Conservation (phyloP, 257 asterid species). For the Nicotiana sylvestris region DNA sequence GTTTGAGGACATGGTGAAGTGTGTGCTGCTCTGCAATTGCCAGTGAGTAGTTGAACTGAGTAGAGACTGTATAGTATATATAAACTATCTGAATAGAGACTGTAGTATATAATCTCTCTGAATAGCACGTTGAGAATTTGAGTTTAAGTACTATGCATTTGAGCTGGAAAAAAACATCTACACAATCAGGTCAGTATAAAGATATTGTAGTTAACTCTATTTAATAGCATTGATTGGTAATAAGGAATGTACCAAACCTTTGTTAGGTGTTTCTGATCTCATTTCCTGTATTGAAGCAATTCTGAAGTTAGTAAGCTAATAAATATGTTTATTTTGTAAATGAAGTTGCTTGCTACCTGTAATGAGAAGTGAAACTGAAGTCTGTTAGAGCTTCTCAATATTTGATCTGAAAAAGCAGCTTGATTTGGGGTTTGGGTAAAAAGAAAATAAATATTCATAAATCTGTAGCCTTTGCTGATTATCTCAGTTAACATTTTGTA, state of each 20-base stretch:
- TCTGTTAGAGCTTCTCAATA: neutral
- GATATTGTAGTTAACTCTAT: no score
- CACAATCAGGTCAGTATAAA: no score
- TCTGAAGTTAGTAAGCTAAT: neutral
- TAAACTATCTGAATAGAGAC: no score
- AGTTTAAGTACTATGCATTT: no score
- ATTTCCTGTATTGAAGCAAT: neutral
- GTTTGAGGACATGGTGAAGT: constrained; percentile 91
- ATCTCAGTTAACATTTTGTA: neutral
- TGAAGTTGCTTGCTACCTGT: neutral
- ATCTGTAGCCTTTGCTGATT: neutral
- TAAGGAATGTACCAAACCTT: neutral
- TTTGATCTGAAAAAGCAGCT: neutral
- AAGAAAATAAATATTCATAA: neutral
- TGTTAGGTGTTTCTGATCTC: neutral
- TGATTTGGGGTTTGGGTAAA: neutral
- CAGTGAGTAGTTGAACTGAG: constrained; percentile 52
- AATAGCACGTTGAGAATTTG: no score
- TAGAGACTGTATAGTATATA: neutral
- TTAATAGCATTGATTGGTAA: no score
- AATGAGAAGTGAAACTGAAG: neutral
- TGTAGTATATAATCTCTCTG: no score
- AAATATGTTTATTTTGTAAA: neutral
- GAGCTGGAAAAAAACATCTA: no score
- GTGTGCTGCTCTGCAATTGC: constrained; percentile 90